Conservation (phyloP, 768 basidiomycete species). For the Auricularia sp. region DNA sequence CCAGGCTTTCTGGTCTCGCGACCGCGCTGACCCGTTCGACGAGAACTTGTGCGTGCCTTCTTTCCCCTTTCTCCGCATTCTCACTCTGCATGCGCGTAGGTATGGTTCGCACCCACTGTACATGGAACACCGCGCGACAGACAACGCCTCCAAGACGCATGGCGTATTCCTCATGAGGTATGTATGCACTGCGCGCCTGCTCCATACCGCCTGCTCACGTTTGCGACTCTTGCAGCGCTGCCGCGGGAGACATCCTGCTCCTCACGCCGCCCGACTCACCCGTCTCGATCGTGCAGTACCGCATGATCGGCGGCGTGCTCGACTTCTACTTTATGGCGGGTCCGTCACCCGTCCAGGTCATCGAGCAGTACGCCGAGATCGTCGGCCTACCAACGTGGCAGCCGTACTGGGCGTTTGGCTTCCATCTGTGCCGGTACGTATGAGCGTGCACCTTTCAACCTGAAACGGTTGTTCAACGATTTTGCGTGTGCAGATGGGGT, state of each 20-base stretch:
- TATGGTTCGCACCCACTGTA: conserved; percentile 69
- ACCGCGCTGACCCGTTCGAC: conserved; percentile 51
- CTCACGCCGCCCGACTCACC: conserved; percentile 43
- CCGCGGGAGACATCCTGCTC: conserved; percentile 62
- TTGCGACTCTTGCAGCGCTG: conserved; percentile 30
- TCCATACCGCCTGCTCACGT: background rate
- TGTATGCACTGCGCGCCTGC: conserved; percentile 6
- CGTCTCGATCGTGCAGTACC: conserved; percentile 60
- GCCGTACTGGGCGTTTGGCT: conserved; percentile 68
- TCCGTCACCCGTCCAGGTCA: conserved; percentile 13
- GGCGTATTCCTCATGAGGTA: conserved; percentile 72
- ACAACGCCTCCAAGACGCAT: conserved; percentile 47
- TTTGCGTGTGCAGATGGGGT: conserved; percentile 36
- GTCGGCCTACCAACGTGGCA: conserved; percentile 62
- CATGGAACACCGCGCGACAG: conserved; percentile 57
- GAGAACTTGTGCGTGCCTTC: conserved; percentile 44
- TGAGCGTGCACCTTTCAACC: background rate
- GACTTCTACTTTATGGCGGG: conserved; percentile 74
- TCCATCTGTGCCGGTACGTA: conserved; percentile 39
- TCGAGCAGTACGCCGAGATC: conserved; percentile 60
- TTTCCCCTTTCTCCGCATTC: conserved; percentile 1
- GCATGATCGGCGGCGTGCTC: conserved; percentile 62
- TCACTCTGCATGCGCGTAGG: conserved; percentile 20
- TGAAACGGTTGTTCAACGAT: background rate
- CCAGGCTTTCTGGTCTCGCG: conserved; percentile 60